Evolutionary conservation across 495 filamentous ascomycete genomes (phyloP).

Genomic region (Tuber calosporum): DNA sequence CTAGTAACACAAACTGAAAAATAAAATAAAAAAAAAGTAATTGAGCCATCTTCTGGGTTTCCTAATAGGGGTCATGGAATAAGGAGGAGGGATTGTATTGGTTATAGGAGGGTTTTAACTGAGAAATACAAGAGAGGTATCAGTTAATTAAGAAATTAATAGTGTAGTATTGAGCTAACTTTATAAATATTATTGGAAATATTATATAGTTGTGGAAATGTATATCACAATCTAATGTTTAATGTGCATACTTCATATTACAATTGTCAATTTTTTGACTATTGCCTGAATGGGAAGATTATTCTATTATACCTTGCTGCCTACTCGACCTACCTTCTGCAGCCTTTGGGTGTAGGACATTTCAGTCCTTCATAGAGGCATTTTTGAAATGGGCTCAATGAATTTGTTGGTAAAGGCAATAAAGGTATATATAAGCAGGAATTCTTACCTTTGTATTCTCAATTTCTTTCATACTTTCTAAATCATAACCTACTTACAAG

Average conservation of each 20-base stretch:
- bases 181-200: not conserved
- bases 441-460: constrained; percentile 5
- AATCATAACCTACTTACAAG: too few relatives aligned
- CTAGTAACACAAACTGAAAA: too few relatives aligned
- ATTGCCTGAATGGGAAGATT: not conserved
- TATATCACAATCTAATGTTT: constrained; percentile 1
- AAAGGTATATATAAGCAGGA: not conserved
- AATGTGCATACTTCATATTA: constrained; percentile 14
- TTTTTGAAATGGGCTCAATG: not conserved
- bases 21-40: constrained; percentile 3
- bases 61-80: constrained; percentile 3
- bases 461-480: not conserved
- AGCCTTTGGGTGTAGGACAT: constrained; percentile 6
- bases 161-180: not conserved
- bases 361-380: constrained; percentile 1
- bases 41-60: constrained; percentile 1
- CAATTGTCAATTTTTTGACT: constrained; percentile 12
- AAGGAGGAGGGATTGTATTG: constrained; percentile 1
- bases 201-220: not conserved
- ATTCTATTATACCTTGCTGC: not conserved
- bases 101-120: constrained; percentile 17
- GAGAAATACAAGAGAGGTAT: not conserved
- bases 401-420: not conserved
- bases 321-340: not conserved
- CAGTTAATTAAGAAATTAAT: not conserved